Evolutionary conservation across 345 rosid genomes (phyloP), one percentile per base, ranked within the genome.

Genomic region (Lepidium africanum): DNA sequence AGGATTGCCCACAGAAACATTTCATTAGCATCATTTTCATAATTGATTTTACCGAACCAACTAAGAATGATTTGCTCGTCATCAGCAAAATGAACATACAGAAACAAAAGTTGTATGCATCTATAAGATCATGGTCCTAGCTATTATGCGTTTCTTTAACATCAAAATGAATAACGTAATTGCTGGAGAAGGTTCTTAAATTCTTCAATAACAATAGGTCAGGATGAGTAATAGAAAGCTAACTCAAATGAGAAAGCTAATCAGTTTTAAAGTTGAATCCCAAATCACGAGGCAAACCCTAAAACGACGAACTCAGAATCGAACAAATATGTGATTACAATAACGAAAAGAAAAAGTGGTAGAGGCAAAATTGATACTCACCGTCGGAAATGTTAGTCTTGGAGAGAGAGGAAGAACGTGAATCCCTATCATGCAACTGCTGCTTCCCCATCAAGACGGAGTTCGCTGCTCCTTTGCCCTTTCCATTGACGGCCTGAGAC

Each of bases 381-480:
- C 94, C 96, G 69, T 81, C 90, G 63, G 93, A 87, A 75, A 79
- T 81, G 73, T 77, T 82, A 51, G 75, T 75, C 67, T 86, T 85
- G 57, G 89, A 54, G 59, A 78, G 84, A 70, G 84, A 84, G 59
- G 65, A 75, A 40, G 83, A 64, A 23, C 85, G 83, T 32, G 85
- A 76, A 72, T 87, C 90, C 16, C 83, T 78, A 0, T 86, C 83
- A 69, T 74, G 59, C 53, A 81, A 80, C 25, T 84, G 87, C 81
- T 93, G 87, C 85, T 93, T 90, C 56, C 90, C 86, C 30, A 77
- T 65, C 47, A 46, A 64, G 23, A 72, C 76, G 27, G 87, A 77
- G 67, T 71, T 78, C 0, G 81, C 51, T 9, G 83, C 56, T 5
- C 35, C 67, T 81, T 80, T 83, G 17, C 85, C 93, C 75, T 86